Evolutionary conservation across 73 alveolate genomes (phyloP).

Genomic region (Paramecium sonneborni): DNA sequence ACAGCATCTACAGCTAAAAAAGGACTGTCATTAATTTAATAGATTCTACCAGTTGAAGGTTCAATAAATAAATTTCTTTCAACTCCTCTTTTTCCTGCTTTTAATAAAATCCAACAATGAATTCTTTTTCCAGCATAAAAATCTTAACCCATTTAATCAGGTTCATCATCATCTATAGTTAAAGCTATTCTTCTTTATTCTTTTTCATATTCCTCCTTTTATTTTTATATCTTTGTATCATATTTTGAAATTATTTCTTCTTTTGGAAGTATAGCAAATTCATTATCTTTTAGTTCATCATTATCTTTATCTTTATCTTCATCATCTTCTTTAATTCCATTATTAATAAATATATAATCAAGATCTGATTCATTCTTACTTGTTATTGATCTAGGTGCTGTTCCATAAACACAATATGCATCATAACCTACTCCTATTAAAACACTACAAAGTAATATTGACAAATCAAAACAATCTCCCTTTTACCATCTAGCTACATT

Average conservation of each 20-base stretch:
- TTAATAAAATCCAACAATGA: slow-evolving; percentile 97
- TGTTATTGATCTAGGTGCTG: slow-evolving; percentile 95
- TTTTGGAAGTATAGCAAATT: slow-evolving; percentile 76
- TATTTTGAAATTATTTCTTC: slow-evolving; percentile 80
- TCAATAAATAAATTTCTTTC: slow-evolving; percentile 88
- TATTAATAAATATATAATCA: slow-evolving; percentile 78
- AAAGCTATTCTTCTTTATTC: slow-evolving; percentile 78
- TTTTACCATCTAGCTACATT: slow-evolving; percentile 90
- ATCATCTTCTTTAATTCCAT: slow-evolving; percentile 66
- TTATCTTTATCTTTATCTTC: slow-evolving; percentile 60
- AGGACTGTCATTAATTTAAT: slow-evolving; percentile 83
- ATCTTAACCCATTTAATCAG: slow-evolving; percentile 89
- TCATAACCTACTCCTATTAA: slow-evolving; percentile 96
- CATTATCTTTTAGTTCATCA: slow-evolving; percentile 62
- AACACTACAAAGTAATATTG: slow-evolving; percentile 89
- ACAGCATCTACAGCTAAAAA: slow-evolving; percentile 92
- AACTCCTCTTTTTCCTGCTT: slow-evolving; percentile 87
- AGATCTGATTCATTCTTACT: slow-evolving; percentile 81
- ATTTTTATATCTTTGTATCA: slow-evolving; percentile 69
- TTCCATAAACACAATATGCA: slow-evolving; percentile 97
- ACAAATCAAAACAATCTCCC: slow-evolving; percentile 96
- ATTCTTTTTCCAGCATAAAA: slow-evolving; percentile 83
- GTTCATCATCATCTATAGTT: slow-evolving; percentile 92
- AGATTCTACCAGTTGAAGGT: slow-evolving; percentile 97
- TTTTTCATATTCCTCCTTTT: slow-evolving; percentile 69